Base-by-base conservation (phyloP, 306 rosid species). In the Vicia sativa region DNA sequence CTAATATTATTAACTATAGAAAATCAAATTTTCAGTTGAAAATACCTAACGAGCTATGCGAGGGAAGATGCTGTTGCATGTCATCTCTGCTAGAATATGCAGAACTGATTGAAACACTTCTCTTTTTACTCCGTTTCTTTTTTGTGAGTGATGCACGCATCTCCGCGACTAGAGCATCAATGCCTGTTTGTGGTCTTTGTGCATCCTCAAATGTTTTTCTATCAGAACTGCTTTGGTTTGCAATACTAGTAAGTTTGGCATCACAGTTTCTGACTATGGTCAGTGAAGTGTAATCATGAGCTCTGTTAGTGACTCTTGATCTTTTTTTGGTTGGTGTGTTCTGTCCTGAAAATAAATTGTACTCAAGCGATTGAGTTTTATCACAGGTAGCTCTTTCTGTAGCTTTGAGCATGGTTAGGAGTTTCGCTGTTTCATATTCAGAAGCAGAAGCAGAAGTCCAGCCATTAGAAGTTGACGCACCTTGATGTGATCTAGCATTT, bases 61-160 rank as follows among this genome's bases (percentile, higher is more conserved):
- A 68, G 50, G 54, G 71, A 54, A 15, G 59, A 65, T 71, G 63
- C 63, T 31, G 75, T 55, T 70, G 80, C 76, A 38, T 77, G 69
- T 61, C 62, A 56, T 76, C 71, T 53, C 67, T 43, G 73, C 77
- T 54, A 75, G 65, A 54, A 79, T 63, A 34, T 16, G 78, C 64
- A 54, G 87, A 78, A 62, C 38, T 72, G 64, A 50, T 73, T 37
- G 54, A 65, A 45, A 48, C 37, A 29, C 42, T 83, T 70, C 69
- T 89, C 86, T 76, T 90, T 35, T 64, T 83, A 29, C 86, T 78
- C 54, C 95, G 80, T 69, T 84, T 89, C 85, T 81, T 93, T 83
- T 73, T 90, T 70, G 83, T 78, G 11, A 74, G 75, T 37, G 80
- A 71, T 70, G 81, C 67, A n/a, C 62, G 23, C 77, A 72, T 78